Percentiles rank a stretch among this genome's conserved stretches.
Conservation (phyloP, 2,329 filamentous ascomycete genomes). For the Fusarium hostae region DNA sequence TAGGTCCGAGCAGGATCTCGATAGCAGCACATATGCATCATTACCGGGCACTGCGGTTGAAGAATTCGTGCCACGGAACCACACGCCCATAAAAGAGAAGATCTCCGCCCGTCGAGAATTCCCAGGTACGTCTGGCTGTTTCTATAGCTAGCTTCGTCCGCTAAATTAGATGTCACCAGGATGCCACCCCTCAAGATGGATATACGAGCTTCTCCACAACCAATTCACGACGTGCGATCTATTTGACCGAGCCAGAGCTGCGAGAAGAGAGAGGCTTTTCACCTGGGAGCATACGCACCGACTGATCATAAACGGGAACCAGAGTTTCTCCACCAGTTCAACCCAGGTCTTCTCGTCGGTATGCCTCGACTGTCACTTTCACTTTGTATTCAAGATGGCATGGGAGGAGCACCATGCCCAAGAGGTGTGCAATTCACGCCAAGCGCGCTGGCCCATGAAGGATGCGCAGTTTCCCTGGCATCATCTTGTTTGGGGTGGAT, state of each 20-base stretch:
- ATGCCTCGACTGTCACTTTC: conserved; percentile 55
- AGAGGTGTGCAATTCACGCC: conserved; percentile 47
- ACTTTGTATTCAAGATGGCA: conserved; percentile 53
- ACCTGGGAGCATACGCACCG: conserved; percentile 51
- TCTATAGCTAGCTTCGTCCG: background rate
- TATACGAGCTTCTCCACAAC: conserved; percentile 54
- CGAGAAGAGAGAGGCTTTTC: conserved; percentile 45
- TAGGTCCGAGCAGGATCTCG: conserved; percentile 44
- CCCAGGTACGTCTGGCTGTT: conserved; percentile 40
- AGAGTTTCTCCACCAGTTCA: conserved; percentile 46
- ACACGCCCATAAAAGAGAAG: background rate
- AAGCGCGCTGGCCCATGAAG: conserved; percentile 49
- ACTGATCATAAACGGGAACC: conserved; percentile 54
- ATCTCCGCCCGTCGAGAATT: conserved; percentile 28
- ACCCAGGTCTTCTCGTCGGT: conserved; percentile 50
- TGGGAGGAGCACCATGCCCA: conserved; percentile 47
- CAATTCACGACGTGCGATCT: conserved; percentile 51
- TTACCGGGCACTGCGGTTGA: conserved; percentile 47
- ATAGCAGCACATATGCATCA: conserved; percentile 45
- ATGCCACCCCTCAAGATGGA: conserved; percentile 55
- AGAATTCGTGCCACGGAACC: conserved; percentile 43
- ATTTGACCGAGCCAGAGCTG: conserved; percentile 48
- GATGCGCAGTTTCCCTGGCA: conserved; percentile 53
- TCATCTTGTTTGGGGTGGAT: conserved; percentile 51
- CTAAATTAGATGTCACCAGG: conserved; percentile 41